A percentile compares a stretch with the other conserved stretches of the same genome.
These are phyloP conservation scores for Calonectria pseudoturangicola DNA, from an alignment of 2,329 filamentous ascomycete genomes.

Conservation along the genomic window DNA sequence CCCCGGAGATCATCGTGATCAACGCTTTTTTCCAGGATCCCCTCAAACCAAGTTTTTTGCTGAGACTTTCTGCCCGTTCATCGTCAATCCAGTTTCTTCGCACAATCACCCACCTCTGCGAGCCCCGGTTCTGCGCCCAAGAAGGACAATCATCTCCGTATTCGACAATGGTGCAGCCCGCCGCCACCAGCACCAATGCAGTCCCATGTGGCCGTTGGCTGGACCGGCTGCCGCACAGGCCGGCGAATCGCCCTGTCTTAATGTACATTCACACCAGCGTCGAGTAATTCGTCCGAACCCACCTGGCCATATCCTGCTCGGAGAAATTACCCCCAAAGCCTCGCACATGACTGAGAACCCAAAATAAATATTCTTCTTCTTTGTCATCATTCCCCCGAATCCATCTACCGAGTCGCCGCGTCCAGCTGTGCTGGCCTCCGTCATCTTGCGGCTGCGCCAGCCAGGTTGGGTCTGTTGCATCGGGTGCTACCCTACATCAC, in stretches of 20 bases:
- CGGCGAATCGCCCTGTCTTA: conserved; percentile 27
- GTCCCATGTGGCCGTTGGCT: not conserved
- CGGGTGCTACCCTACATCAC: conserved; percentile 31
- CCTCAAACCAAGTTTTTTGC: not conserved
- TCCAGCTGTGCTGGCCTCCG: conserved; percentile 9
- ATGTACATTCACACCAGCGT: not conserved
- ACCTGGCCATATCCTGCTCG: not conserved
- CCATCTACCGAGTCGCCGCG: conserved; percentile 22
- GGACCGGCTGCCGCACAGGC: conserved; percentile 12
- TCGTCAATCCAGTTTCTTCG: too few species aligned
- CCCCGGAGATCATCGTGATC: not conserved
- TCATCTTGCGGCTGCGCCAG: conserved; percentile 20
- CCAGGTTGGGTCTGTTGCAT: conserved; percentile 1
- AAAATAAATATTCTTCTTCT: not conserved
- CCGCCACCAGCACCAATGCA: conserved; percentile 5
- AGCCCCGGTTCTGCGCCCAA: not conserved
- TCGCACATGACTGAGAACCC: conserved; percentile 4
- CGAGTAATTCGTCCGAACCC: conserved; percentile 11
- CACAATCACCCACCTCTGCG: not conserved
- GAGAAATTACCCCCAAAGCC: too few species aligned
- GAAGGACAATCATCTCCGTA: not conserved
- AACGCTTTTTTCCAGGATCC: not conserved
- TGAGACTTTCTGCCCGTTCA: not conserved
- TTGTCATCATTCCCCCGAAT: not conserved
- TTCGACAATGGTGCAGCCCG: not conserved